A percentile compares a stretch with the other conserved stretches of the same genome.
Conservation (phyloP, 495 filamentous ascomycete genomes). For the Extremus antarcticus region DNA sequence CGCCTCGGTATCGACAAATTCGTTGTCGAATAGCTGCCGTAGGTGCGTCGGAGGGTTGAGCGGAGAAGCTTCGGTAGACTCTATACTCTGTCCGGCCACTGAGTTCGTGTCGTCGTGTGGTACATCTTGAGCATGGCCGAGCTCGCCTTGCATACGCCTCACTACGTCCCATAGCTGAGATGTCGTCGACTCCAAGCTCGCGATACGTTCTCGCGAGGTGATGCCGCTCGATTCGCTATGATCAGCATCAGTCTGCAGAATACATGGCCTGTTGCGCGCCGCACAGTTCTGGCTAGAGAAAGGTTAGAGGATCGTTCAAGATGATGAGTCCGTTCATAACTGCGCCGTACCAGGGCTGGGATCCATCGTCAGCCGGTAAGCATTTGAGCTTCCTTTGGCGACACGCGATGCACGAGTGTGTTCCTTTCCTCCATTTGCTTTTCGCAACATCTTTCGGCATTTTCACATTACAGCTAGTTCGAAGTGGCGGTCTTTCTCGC, state of each 20-base stretch:
- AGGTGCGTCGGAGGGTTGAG: neutral
- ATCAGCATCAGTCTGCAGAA: neutral
- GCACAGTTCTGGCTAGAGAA: neutral
- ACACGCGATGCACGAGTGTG: neutral
- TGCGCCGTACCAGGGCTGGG: too few species aligned
- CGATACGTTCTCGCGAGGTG: neutral
- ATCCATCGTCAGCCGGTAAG: neutral
- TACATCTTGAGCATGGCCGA: neutral
- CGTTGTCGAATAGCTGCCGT: neutral
- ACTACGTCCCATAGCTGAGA: neutral
- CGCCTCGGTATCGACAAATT: neutral
- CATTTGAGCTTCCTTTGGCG: neutral
- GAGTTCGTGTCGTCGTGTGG: neutral
- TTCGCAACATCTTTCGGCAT: neutral
- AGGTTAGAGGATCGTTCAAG: too few species aligned
- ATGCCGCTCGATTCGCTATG: neutral
- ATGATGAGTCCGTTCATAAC: too few species aligned
- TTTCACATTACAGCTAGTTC: too few species aligned
- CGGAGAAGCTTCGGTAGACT: neutral
- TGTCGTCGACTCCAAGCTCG: neutral
- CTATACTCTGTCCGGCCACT: neutral
- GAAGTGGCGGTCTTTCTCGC: too few species aligned
- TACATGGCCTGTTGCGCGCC: neutral
- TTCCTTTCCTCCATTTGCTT: neutral
- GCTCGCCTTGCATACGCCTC: neutral